A percentile compares a stretch with the other conserved stretches of the same genome.
Conservation (phyloP, 768 basidiomycete species). For the Psilocybe sp. region DNA sequence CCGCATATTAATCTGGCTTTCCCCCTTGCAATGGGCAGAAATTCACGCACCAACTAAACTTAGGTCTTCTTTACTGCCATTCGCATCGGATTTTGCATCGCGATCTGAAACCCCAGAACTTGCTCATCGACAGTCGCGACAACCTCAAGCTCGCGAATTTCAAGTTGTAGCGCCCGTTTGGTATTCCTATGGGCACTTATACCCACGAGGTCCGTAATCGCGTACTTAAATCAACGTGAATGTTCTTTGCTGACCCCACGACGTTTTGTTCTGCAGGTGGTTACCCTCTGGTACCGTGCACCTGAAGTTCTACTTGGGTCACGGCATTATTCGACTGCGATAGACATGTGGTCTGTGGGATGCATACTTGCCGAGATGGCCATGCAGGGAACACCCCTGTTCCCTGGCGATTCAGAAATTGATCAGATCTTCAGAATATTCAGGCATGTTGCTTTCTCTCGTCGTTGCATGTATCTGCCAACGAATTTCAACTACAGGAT, state of each 20-base stretch:
- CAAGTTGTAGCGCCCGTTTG: slow-evolving; percentile 93
- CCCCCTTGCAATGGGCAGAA: no score
- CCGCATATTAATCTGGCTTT: no score
- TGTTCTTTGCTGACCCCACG: slow-evolving; percentile 13
- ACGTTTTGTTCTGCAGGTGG: slow-evolving; percentile 61
- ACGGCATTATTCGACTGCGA: slow-evolving; percentile 94
- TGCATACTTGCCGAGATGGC: slow-evolving; percentile 99
- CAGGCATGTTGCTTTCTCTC: slow-evolving; percentile 52
- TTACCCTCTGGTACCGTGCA: slow-evolving; percentile 98
- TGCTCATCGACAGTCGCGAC: slow-evolving; percentile 84
- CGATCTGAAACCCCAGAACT: slow-evolving; percentile 94
- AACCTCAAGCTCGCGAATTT: slow-evolving; percentile 98
- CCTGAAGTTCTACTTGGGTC: slow-evolving; percentile 96
- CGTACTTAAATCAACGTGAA: slow-evolving; percentile 1
- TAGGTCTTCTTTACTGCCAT: slow-evolving; percentile 92
- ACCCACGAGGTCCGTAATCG: slow-evolving; percentile 79
- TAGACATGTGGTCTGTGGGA: slow-evolving; percentile 99
- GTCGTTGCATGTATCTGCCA: background rate
- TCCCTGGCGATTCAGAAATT: slow-evolving; percentile 99
- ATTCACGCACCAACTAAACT: slow-evolving; percentile 92
- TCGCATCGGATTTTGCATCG: slow-evolving; percentile 95
- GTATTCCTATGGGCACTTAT: slow-evolving; percentile 98
- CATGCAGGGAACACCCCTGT: slow-evolving; percentile 83
- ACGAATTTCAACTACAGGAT: slow-evolving; percentile 48
- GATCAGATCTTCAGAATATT: slow-evolving; percentile 99